phyloP scores from a whole-genome alignment of 2,329 filamentous ascomycete genomes.

The Phaeophleospora eucalypticola region DNA sequence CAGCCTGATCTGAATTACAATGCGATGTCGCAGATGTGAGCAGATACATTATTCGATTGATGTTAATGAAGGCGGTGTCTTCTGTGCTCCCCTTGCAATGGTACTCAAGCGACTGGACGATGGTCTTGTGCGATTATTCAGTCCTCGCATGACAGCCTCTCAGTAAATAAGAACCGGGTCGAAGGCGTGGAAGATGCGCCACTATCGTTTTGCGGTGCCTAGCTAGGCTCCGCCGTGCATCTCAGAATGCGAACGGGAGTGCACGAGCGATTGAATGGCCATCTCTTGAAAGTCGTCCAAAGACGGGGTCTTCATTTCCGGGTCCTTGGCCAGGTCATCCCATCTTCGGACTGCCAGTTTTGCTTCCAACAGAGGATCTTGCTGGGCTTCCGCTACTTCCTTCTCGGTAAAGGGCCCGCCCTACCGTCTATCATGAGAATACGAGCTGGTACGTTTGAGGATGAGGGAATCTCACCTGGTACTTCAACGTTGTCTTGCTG shows the following conservation, averaged over 20 bases:
- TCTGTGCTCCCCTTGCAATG: too few relatives aligned
- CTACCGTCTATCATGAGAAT: slow-evolving; percentile 11
- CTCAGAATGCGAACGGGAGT: slow-evolving; percentile 32
- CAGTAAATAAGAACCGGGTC: slow-evolving; percentile 36
- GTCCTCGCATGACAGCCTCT: too few relatives aligned
- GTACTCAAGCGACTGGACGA: too few relatives aligned
- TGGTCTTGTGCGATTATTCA: too few relatives aligned
- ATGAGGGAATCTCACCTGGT: slow-evolving; percentile 26
- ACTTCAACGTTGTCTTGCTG: slow-evolving; percentile 37
- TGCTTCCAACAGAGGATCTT: slow-evolving; percentile 33
- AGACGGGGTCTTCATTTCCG: slow-evolving; percentile 18
- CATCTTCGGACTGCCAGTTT: slow-evolving; percentile 37
- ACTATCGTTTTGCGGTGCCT: too few relatives aligned
- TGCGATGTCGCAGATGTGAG: slow-evolving; percentile 17
- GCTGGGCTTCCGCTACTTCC: slow-evolving; percentile 30
- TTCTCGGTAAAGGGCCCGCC: slow-evolving; percentile 34
- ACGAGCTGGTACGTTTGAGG: background rate
- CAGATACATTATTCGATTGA: background rate
- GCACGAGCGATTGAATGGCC: slow-evolving; percentile 13
- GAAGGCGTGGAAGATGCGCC: slow-evolving; percentile 41
- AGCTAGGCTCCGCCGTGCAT: too few relatives aligned
- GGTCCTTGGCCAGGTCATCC: slow-evolving; percentile 38
- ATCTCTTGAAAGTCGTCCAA: slow-evolving; percentile 15
- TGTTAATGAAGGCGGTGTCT: background rate
- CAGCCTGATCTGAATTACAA: slow-evolving; percentile 24